Evolutionary conservation across 78 protist genomes (phyloP).

Genomic region (Dictyostelium discoideum): DNA sequence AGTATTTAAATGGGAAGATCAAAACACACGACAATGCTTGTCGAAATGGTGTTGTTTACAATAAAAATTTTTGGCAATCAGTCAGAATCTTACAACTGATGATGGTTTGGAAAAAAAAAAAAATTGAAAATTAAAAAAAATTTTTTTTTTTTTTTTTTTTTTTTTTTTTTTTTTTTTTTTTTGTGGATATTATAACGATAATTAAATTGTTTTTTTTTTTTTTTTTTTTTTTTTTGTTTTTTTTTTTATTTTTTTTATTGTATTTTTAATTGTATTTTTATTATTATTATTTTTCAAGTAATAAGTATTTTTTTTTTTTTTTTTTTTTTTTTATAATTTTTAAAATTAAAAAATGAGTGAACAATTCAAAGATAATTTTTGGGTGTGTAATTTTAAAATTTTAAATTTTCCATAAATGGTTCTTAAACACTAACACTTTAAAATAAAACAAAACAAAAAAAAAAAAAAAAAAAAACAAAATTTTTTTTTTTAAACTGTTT

Average conservation of each 20-base stretch:
- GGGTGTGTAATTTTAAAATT: neutral
- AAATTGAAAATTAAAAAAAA: neutral
- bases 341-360: conserved; percentile 2
- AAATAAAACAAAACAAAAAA: neutral
- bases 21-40: too few relatives aligned
- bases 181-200: neutral
- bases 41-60: too few relatives aligned
- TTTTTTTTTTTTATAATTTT: neutral
- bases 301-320: neutral
- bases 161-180: neutral
- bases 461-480: too few relatives aligned
- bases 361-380: conserved; percentile 58
- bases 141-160: neutral
- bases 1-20: too few relatives aligned
- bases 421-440: neutral
- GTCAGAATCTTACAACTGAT: neutral
- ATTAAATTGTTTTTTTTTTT: neutral
- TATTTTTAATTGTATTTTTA: neutral
- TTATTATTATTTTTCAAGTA: neutral
- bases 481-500: neutral
- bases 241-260: neutral
- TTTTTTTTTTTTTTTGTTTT: neutral
- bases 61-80: too few relatives aligned
- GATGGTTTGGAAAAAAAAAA: neutral
- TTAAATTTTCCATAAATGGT: too few relatives aligned